A percentile compares a stretch with the other conserved stretches of the same genome.
Conservation (phyloP, 768 basidiomycete genomes). For the Collybiopsis confluens region DNA sequence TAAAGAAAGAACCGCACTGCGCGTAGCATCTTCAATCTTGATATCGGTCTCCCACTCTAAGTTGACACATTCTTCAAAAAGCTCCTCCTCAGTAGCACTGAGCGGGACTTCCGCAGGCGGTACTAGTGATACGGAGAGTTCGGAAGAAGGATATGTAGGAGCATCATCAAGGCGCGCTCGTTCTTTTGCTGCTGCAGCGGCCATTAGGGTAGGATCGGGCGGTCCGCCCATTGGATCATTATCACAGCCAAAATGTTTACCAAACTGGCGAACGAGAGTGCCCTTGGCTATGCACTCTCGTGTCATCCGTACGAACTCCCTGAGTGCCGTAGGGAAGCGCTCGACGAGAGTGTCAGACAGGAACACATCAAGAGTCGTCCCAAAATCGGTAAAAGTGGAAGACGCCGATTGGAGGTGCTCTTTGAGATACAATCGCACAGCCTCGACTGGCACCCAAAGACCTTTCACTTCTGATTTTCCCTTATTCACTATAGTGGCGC, state of each 20-base stretch:
- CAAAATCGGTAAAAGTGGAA: conserved; percentile 13
- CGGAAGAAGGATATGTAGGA: background rate
- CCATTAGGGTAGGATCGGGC: background rate
- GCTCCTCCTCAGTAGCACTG: conserved; percentile 66
- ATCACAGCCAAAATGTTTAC: conserved; percentile 7
- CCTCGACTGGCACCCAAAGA: conserved; percentile 64
- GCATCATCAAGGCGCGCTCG: background rate
- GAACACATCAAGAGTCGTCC: conserved; percentile 46
- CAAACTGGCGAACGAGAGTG: conserved; percentile 41
- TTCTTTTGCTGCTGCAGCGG: conserved; percentile 1
- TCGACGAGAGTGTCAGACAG: conserved; percentile 58
- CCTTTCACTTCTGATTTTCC: conserved; percentile 54
- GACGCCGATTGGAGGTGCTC: conserved; percentile 31
- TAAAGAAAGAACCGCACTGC: background rate
- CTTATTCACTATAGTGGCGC: conserved; percentile 47
- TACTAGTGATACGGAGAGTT: background rate
- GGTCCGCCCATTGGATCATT: background rate
- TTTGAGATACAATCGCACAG: conserved; percentile 49
- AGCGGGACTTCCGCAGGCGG: conserved; percentile 44
- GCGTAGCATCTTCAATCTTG: conserved; percentile 10
- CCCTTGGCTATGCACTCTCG: conserved; percentile 4
- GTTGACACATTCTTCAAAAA: conserved; percentile 60
- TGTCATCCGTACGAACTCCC: conserved; percentile 51
- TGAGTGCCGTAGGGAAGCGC: conserved; percentile 58
- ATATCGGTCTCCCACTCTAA: conserved; percentile 50